phyloP scores from a whole-genome alignment of 2,329 filamentous ascomycete species.

The Verticillium klebahnii region DNA sequence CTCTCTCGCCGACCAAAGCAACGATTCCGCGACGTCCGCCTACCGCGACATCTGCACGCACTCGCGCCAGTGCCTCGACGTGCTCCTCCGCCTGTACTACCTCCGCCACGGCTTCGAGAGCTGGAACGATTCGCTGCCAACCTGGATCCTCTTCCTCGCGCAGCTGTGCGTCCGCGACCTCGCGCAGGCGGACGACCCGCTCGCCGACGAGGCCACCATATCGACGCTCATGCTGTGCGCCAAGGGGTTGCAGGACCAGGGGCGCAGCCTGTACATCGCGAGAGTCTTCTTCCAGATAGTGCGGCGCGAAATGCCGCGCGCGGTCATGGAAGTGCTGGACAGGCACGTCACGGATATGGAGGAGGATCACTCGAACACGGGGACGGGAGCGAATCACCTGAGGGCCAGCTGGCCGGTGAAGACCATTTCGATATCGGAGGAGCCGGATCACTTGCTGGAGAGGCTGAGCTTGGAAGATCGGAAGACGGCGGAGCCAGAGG shows the following conservation, averaged over 20 bases:
- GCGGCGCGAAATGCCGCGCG: constrained; percentile 11
- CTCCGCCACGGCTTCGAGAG: constrained; percentile 24
- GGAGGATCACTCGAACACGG: constrained; percentile 8
- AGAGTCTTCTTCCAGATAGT: constrained; percentile 16
- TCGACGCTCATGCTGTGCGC: constrained; percentile 20
- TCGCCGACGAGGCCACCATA: constrained; percentile 12
- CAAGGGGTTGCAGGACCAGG: constrained; percentile 20
- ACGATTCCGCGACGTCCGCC: neutral
- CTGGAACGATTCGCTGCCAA: constrained; percentile 9
- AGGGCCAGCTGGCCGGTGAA: constrained; percentile 17
- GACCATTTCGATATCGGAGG: neutral
- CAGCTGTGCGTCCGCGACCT: constrained; percentile 17
- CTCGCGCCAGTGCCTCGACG: constrained; percentile 16
- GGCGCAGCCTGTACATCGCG: constrained; percentile 17
- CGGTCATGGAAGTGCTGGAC: constrained; percentile 12
- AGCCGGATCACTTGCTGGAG: neutral
- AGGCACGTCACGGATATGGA: constrained; percentile 12
- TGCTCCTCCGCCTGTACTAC: constrained; percentile 23
- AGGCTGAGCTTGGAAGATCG: neutral
- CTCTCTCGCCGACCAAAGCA: constrained; percentile 11
- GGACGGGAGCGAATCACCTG: constrained; percentile 14
- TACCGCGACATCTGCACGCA: constrained; percentile 3
- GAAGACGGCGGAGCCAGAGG: neutral
- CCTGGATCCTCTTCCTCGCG: constrained; percentile 14
- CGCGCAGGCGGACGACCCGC: constrained; percentile 3